phyloP scores from a whole-genome alignment of 495 filamentous ascomycete genomes.

The Neurospora tetraspora region DNA sequence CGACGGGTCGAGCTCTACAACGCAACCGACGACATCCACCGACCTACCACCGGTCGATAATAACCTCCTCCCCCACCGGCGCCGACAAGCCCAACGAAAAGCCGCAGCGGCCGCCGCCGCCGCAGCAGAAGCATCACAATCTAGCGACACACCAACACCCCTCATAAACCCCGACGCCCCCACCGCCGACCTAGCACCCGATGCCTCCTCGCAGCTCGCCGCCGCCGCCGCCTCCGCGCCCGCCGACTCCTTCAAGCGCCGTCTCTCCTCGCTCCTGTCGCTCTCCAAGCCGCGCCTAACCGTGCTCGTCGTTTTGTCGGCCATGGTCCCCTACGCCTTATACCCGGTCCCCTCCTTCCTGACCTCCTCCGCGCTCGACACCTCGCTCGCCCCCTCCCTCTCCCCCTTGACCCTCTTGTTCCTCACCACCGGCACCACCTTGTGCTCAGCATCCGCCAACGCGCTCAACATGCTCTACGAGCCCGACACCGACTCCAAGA shows the following conservation, averaged over 20 bases:
- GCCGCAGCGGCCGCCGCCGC: slow-evolving; percentile 4
- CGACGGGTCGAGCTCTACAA: neutral
- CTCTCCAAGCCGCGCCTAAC: slow-evolving; percentile 92
- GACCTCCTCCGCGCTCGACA: slow-evolving; percentile 51
- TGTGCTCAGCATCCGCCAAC: slow-evolving; percentile 80
- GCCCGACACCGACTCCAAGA: slow-evolving; percentile 78
- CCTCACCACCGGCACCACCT: slow-evolving; percentile 79
- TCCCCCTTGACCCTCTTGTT: slow-evolving; percentile 85
- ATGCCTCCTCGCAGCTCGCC: slow-evolving; percentile 76
- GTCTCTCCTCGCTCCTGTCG: slow-evolving; percentile 75
- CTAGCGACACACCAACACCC: neutral
- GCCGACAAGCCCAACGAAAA: slow-evolving; percentile 28
- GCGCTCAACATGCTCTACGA: slow-evolving; percentile 96
- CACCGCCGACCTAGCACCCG: slow-evolving; percentile 49
- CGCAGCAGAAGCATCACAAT: neutral
- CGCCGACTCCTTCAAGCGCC: slow-evolving; percentile 58
- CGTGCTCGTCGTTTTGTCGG: slow-evolving; percentile 81
- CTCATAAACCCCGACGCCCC: slow-evolving; percentile 7
- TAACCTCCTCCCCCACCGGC: slow-evolving; percentile 30
- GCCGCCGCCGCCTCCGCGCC: slow-evolving; percentile 59
- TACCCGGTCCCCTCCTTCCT: slow-evolving; percentile 78
- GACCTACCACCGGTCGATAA: slow-evolving; percentile 8
- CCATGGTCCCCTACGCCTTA: slow-evolving; percentile 83
- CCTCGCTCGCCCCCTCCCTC: slow-evolving; percentile 59
- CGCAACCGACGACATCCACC: neutral